These are phyloP conservation scores for Coemansia reversa DNA, from an alignment of 192 early-diverging fungal genomes.

Conservation along the genomic window DNA sequence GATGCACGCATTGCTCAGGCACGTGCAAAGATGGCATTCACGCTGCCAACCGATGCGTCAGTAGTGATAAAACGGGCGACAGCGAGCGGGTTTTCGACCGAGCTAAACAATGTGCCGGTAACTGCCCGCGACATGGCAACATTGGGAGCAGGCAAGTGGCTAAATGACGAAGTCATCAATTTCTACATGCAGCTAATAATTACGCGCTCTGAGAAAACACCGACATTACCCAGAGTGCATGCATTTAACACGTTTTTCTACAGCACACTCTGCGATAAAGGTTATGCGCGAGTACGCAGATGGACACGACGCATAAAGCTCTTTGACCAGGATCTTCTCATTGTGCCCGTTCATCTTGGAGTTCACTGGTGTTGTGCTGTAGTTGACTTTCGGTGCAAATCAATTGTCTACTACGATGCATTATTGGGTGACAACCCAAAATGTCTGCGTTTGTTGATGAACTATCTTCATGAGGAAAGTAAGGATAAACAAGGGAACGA, in stretches of 20 bases:
- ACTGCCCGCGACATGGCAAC: constrained; percentile 67
- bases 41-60: constrained; percentile 32
- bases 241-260: constrained; percentile 94
- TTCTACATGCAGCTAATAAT: constrained; percentile 83
- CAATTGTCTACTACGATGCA: constrained; percentile 82
- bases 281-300: constrained; percentile 70
- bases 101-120: constrained; percentile 60
- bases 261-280: constrained; percentile 63
- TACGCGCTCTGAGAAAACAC: constrained; percentile 55
- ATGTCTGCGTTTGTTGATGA: constrained; percentile 51
- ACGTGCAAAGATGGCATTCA: constrained; percentile 11
- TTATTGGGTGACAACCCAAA: constrained; percentile 64
- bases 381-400: constrained; percentile 61
- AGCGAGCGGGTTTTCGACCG: constrained; percentile 17
- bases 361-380: constrained; percentile 73
- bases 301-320: constrained; percentile 74
- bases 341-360: constrained; percentile 83
- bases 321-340: constrained; percentile 73
- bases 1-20: constrained; percentile 32
- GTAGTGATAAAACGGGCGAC: constrained; percentile 17
- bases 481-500: constrained; percentile 67
- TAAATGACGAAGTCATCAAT: constrained; percentile 98
- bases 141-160: constrained; percentile 72
- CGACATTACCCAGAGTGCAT: constrained; percentile 65
- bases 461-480: constrained; percentile 71